These are phyloP conservation scores for Mycena haematopus DNA, from an alignment of 768 basidiomycete genomes.

Conservation along the genomic window DNA sequence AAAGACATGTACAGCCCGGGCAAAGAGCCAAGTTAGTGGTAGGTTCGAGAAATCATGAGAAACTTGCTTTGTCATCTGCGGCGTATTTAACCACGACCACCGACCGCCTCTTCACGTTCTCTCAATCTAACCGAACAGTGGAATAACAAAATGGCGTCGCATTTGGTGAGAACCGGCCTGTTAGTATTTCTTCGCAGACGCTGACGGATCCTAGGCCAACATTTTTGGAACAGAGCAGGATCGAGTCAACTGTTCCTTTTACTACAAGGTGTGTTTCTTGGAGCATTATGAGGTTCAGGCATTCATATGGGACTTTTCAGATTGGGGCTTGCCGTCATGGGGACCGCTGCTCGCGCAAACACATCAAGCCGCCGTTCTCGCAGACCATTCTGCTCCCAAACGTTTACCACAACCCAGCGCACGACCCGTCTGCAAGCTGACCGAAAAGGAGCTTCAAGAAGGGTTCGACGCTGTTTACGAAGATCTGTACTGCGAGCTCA, in stretches of 20 bases:
- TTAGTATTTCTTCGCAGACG: not conserved
- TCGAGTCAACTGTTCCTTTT: constrained; percentile 98
- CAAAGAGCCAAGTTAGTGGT: not conserved
- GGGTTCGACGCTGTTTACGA: constrained; percentile 95
- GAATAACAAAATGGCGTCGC: constrained; percentile 63
- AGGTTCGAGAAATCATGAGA: constrained; percentile 13
- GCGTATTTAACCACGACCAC: not conserved
- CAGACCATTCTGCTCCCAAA: constrained; percentile 97
- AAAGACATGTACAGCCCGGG: too few species aligned
- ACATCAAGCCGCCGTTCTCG: constrained; percentile 96
- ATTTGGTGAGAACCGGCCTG: constrained; percentile 61
- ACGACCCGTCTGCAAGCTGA: constrained; percentile 91
- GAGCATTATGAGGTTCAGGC: constrained; percentile 19
- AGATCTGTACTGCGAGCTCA: constrained; percentile 92
- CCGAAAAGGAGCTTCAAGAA: constrained; percentile 87
- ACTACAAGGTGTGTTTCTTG: constrained; percentile 70
- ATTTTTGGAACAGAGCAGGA: constrained; percentile 96
- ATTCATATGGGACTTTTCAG: constrained; percentile 44
- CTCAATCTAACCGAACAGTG: constrained; percentile 15
- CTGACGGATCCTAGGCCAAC: constrained; percentile 66
- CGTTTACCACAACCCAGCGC: constrained; percentile 97
- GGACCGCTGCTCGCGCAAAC: constrained; percentile 97
- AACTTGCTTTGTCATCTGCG: constrained; percentile 7
- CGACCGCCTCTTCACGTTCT: constrained; percentile 15
- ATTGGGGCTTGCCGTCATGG: constrained; percentile 99